Base-by-base conservation (phyloP, 495 filamentous ascomycete genomes). In the Xylaria acuta region DNA sequence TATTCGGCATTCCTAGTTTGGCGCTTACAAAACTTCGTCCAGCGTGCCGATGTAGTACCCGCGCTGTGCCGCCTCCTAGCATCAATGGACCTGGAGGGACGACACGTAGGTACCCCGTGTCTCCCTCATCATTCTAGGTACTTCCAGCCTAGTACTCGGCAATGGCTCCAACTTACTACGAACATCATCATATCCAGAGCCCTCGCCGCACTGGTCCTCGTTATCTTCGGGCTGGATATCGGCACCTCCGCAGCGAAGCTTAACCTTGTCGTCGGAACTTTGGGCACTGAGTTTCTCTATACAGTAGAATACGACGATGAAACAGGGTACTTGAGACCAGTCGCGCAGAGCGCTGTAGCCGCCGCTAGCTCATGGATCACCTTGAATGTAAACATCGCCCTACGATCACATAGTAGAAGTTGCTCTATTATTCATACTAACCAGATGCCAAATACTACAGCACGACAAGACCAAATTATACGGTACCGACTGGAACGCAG, bases 381-480 rank as follows among this genome's bases (percentile, higher is more conserved):
- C 20, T 68, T 83, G 54, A 79, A 76, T 53, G 81, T 82, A 54
- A 72, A 77, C 70, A 67, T 32, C 51, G n/a, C 25, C 12, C 36
- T 36, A 27, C 27, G 32, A 69, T 59, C 38, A 36, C 53, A 51
- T 20, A 30, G 51, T 16, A 45, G 20, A 3, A 8, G 40, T 14
- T 27, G 18, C 2, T 32, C 59, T 25, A 51, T 41, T 53, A 6
- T 8, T 45, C 22, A 41, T 51, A 32, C 43, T 59, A 34, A 67
- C 67, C 8, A 38, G 25, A 3, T 34, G 3, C n/a, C 6, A 30
- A 25, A 41, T 45, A 0, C n/a, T 47, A 67, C 56, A 83, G 81
- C 77, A 82, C 41, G 76, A 77, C 69, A 81, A 80, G 64, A 80
- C 72, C 7, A 81, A 78, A 63, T 60, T 84, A 3, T 82, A 82